Base-by-base conservation (phyloP, 495 filamentous ascomycete genomes). In the Mytilinidion resinicola region DNA sequence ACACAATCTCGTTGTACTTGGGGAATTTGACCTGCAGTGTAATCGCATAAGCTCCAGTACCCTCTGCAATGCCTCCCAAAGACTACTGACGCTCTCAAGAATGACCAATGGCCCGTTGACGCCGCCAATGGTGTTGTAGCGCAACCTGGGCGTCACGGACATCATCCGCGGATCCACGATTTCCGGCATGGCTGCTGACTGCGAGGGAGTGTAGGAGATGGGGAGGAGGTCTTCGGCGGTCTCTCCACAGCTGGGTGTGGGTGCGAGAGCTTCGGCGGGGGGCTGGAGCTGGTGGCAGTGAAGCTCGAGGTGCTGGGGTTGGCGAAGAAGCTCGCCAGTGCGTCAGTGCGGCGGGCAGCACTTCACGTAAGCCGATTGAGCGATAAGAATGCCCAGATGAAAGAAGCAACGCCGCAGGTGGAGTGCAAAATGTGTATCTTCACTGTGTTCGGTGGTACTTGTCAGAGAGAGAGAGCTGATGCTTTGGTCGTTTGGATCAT, bases 71-170 rank as follows among this genome's bases (percentile, higher is more conserved):
- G 19, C 25, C 37, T 30, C 53, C 11, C 46, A 14, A 43, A 17
- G 46, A 49, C 44, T 44, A 62, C 65, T 33, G 63, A 96, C 91
- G 80, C 95, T 90, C 69, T 96, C 95, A 50, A 99, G 80, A 72
- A 99, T 89, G 66, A 99, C 93, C 74, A 97, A 82, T 53, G 93
- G 93, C 48, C 93, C 95, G 76, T 97, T 99, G 73, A 97, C 88
- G 74, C 91, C 95, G 73, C 89, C 88, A 72, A 99, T 90, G 60
- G 93, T 99, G 78, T 99, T 99, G 80, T 99, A 99, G 59, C 88
- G 82, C 70, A 96, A 82, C 73, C 90, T 82, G 66, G 91, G 91
- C 72, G 86, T 82, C 71, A 96, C 80, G 66, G 76, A 80, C 76
- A 87, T 84, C 79, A 90, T 90, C 71, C 90, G 82, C 57, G 89